Conservation (phyloP, 1,284 basidiomycete species). For the Pascua guehoae region DNA sequence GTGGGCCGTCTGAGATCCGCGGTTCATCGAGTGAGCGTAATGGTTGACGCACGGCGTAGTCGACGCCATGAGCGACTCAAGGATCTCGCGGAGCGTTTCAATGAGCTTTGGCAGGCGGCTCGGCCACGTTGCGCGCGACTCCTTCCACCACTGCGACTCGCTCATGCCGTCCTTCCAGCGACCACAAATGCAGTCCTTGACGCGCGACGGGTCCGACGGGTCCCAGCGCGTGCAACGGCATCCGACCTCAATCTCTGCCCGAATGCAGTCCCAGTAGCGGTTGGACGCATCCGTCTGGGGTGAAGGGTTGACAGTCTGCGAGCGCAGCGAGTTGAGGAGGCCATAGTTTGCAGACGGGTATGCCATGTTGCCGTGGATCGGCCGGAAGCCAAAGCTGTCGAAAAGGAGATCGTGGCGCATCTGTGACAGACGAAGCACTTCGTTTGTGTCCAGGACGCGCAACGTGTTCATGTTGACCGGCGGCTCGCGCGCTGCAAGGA, state of each 20-base stretch:
- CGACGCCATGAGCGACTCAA: constrained; percentile 69
- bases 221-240: constrained; percentile 83
- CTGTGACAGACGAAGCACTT: constrained; percentile 83
- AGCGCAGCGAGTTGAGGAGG: constrained; percentile 20
- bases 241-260: constrained; percentile 69
- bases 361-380: constrained; percentile 57
- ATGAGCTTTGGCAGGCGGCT: constrained; percentile 67
- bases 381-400: constrained; percentile 53
- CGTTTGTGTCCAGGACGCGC: constrained; percentile 76
- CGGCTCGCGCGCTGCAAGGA: constrained; percentile 51
- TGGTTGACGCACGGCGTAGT: constrained; percentile 38
- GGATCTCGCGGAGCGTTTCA: constrained; percentile 71
- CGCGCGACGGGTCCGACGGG: constrained; percentile 44
- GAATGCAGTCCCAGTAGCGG: constrained; percentile 78
- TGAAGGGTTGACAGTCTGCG: constrained; percentile 26
- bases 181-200: constrained; percentile 61
- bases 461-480: constrained; percentile 79
- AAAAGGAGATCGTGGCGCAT: constrained; percentile 90
- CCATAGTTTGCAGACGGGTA: constrained; percentile 52
- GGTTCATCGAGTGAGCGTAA: constrained; percentile 51
- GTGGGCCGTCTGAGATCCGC: constrained; percentile 57
- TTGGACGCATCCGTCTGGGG: constrained; percentile 59
- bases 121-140: constrained; percentile 57
- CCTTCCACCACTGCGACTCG: constrained; percentile 50
- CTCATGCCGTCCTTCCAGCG: constrained; percentile 43